These are phyloP conservation scores for Chytriomyces sp. DNA, from an alignment of 192 early-diverging fungal genomes.

Conservation along the genomic window DNA sequence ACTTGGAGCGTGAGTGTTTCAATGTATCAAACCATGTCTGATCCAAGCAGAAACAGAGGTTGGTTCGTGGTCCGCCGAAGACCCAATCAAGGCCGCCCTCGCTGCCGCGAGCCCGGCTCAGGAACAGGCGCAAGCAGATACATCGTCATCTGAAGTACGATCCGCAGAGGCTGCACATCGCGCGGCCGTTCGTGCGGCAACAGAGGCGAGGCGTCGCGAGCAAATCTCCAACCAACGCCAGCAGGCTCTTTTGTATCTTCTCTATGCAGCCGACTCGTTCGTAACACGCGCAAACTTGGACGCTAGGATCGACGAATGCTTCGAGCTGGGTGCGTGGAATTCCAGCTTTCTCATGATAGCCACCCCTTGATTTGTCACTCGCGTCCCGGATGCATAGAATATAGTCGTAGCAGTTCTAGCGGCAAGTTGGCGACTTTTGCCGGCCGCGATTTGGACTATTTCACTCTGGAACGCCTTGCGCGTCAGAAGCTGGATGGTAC, in stretches of 20 bases:
- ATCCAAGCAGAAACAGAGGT: too few relatives aligned
- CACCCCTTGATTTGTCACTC: too few relatives aligned
- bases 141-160: slow-evolving; percentile 5
- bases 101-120: background rate
- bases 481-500: background rate
- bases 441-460: background rate
- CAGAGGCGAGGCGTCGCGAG: background rate
- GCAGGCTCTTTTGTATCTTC: slow-evolving; percentile 17
- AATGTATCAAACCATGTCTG: too few relatives aligned
- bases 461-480: background rate
- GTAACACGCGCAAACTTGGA: slow-evolving; percentile 14
- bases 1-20: too few relatives aligned
- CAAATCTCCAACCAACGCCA: background rate
- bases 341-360: too few relatives aligned
- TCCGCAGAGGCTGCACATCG: background rate
- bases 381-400: too few relatives aligned
- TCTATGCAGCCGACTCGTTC: slow-evolving; percentile 22
- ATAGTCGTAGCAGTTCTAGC: too few relatives aligned
- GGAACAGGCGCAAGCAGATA: background rate
- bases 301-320: slow-evolving; percentile 20
- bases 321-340: background rate
- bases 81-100: background rate
- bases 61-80: too few relatives aligned
- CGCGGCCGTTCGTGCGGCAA: background rate
- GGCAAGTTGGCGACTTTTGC: too few relatives aligned